phyloP scores from a whole-genome alignment of 805 yeast species.

The Zygosaccharomyces bailii region DNA sequence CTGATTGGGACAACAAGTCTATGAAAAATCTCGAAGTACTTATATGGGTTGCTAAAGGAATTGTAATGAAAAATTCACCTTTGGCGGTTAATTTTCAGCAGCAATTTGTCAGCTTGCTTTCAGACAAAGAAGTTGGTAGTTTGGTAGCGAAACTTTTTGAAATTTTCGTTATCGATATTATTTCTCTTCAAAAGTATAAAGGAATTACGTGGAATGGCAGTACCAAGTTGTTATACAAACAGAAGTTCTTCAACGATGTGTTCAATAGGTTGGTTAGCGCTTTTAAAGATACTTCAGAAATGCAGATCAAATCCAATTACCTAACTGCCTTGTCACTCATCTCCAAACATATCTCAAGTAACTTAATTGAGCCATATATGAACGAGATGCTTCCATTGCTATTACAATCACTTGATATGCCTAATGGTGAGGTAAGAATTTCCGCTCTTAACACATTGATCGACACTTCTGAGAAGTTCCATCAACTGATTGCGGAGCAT shows the following conservation, averaged over 20 bases:
- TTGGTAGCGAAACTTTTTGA: constrained; percentile 55
- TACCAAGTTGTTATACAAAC: constrained; percentile 71
- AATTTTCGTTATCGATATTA: constrained; percentile 63
- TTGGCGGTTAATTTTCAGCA: constrained; percentile 36
- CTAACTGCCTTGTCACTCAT: constrained; percentile 65
- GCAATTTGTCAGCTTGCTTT: constrained; percentile 38
- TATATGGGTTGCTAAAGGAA: constrained; percentile 72
- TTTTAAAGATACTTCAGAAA: constrained; percentile 35
- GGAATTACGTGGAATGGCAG: constrained; percentile 48
- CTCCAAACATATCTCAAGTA: constrained; percentile 59
- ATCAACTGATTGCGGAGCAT: constrained; percentile 51
- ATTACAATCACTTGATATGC: constrained; percentile 55
- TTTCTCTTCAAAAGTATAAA: constrained; percentile 50
- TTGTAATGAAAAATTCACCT: constrained; percentile 55
- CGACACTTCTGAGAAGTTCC: constrained; percentile 54
- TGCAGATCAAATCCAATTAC: constrained; percentile 45
- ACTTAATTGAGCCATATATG: constrained; percentile 63
- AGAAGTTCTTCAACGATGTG: constrained; percentile 62
- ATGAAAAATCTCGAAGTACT: constrained; percentile 47
- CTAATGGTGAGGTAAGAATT: constrained; percentile 46
- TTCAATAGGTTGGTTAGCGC: constrained; percentile 54
- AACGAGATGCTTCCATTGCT: constrained; percentile 65
- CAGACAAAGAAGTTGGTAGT: constrained; percentile 35
- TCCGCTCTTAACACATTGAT: constrained; percentile 61
- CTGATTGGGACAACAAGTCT: constrained; percentile 19